Base-by-base conservation (phyloP, 2,329 filamentous ascomycete genomes). In the Fusarium nurragi region DNA sequence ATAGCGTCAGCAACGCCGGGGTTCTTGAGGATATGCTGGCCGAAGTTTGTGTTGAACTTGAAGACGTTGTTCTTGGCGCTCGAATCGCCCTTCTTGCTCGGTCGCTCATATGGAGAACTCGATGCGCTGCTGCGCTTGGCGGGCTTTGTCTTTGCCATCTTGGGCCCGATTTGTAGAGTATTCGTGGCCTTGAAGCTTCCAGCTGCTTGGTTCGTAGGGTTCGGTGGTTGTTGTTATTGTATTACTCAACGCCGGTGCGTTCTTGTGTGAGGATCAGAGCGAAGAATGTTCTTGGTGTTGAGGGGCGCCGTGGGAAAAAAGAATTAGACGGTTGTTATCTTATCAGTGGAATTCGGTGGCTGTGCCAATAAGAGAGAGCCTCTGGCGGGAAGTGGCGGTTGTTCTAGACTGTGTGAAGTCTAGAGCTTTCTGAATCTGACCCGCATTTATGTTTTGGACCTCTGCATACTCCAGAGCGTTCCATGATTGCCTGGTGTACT, bases 31-130 rank as follows among this genome's bases (percentile, higher is more conserved):
- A 99, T 95, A 77, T 98, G 93, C 75, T 86, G 84, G 71, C 94
- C 93, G 68, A 95, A 87, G 77, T 94, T 83, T 71, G 91, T 95
- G 83, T 97, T 97, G 88, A 97, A 97, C 77, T 96, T 97, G 87
- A 98, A 98, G 78, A 97, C 92, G 72, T 92, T 94, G 81, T 97
- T 93, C 73, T 82, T 82, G n/a, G 67, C 51, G 53, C 55, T 63
- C 43, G 56, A 54, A 48, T 67, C 60, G 57, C 64, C 60, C 30
- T 60, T 58, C n/a, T 26, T 62, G 36, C 59, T 64, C 16, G 77
- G 75, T 52, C 80, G 77, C 22, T 83, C 80, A 69, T 83, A 83
- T 1, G 78, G 78, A 3, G 73, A 73, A 25, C 76, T 74, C 53
- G 79, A 77, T 59, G 79, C 79, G 75, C 77, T 74, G 68, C 83